These are phyloP conservation scores for Lignosus rhinocerotis DNA, from an alignment of 1,284 basidiomycete genomes.

Conservation along the genomic window DNA sequence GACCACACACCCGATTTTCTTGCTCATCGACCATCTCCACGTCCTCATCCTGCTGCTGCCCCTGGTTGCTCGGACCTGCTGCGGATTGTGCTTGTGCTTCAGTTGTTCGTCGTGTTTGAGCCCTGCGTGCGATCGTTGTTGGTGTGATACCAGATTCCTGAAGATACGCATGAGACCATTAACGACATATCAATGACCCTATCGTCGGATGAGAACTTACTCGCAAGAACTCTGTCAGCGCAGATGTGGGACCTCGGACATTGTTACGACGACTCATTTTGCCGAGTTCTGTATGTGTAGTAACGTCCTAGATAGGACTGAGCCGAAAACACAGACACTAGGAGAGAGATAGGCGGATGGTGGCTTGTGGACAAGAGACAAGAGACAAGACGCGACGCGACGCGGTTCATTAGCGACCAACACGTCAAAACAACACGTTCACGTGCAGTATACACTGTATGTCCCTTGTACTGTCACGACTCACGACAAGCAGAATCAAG, in stretches of 20 bases:
- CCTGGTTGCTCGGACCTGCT: constrained; percentile 49
- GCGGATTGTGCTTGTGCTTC: constrained; percentile 37
- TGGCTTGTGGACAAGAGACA: neutral
- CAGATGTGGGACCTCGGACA: constrained; percentile 88
- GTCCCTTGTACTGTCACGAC: too few relatives aligned
- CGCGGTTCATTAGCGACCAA: constrained; percentile 25
- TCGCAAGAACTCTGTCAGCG: constrained; percentile 88
- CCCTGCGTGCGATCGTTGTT: constrained; percentile 63
- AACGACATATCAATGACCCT: neutral
- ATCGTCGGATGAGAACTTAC: constrained; percentile 44
- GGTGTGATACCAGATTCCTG: constrained; percentile 82
- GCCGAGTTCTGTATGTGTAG: neutral
- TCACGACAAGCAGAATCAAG: neutral
- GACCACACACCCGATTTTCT: constrained; percentile 16
- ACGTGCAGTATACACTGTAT: neutral
- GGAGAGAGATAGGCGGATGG: neutral
- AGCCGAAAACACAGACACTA: neutral
- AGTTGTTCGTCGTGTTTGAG: constrained; percentile 39
- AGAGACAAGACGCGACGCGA: constrained; percentile 20
- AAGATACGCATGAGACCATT: neutral
- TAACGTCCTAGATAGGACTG: neutral
- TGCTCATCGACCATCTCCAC: constrained; percentile 38
- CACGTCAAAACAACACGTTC: constrained; percentile 18
- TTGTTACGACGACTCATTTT: constrained; percentile 51
- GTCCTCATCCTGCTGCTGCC: constrained; percentile 24